Evolutionary conservation across 2,329 filamentous ascomycete species (phyloP), one percentile per base, ranked within the genome.

Genomic region (Sporothrix brasiliensis): DNA sequence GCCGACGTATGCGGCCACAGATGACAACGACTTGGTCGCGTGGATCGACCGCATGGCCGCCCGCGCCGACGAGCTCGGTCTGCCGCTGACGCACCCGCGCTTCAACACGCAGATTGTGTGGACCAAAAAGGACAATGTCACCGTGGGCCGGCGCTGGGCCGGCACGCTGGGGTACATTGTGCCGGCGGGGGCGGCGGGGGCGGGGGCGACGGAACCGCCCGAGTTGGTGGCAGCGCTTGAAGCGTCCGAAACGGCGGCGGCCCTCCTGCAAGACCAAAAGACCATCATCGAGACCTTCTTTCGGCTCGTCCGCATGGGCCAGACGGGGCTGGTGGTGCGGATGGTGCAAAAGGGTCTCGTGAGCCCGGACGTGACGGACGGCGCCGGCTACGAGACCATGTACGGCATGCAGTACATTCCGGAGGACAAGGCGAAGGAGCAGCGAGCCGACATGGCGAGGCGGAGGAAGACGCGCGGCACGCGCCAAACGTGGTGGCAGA

Each of bases 311-410:
- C 69, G 69, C 16, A 11, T 19, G 19, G 69, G 71, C 49, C 69
- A 79, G 56, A 74, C 75, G 67, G 78, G 77, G 4, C 30, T 77
- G 2, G 77, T 80, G 27, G 68, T 73, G 16, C 68, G 73, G n/a
- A 77, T 81, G 30, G 72, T 82, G 63, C 21, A 72, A 4, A 72
- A 69, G 4, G 80, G 81, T 5, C 76, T 81, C 71, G 76, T 82
- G 65, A 80, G 79, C 16, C 81, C 81, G 4, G 80, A 81, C 74
- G 76, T 78, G 3, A 76, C 77, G 30, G 73, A 74, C 70, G 58
- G 58, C 65, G 14, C 47, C 39, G 67, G 47, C 52, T 66, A 52
- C 56, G 58, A 67, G 16, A 24, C 63, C 67, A 11, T 11, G 24
- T 27, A 19, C 10, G 21, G 39, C 6, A 9, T 24, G 14, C 13